These are phyloP conservation scores for Dysphania ambrosioides DNA, from an alignment of 148 eudicot genomes.

Conservation along the genomic window DNA sequence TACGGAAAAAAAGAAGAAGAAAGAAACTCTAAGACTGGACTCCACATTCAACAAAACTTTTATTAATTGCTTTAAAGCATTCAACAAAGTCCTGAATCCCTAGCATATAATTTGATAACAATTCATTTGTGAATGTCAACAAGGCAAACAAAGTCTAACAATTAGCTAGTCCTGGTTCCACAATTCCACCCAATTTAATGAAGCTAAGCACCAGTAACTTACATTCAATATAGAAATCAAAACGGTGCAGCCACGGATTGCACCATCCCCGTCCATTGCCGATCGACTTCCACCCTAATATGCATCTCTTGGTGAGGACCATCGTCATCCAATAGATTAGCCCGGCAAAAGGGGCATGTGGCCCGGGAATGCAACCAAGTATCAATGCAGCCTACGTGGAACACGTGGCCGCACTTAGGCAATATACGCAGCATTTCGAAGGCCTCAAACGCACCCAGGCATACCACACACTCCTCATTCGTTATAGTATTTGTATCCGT, in stretches of 20 bases:
- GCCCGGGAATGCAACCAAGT: constrained; percentile 15
- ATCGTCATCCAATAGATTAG: background rate
- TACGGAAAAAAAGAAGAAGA: too few relatives aligned
- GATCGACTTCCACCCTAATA: background rate
- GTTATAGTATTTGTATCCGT: background rate
- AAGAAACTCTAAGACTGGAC: too few relatives aligned
- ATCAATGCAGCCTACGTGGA: constrained; percentile 26
- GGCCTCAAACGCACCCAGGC: constrained; percentile 22
- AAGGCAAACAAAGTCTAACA: too few relatives aligned
- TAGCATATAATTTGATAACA: too few relatives aligned
- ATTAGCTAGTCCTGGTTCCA: too few relatives aligned
- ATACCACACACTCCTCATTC: constrained; percentile 18
- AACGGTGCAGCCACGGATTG: background rate
- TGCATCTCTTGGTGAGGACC: background rate
- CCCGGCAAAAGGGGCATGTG: constrained; percentile 29
- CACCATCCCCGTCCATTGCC: background rate
- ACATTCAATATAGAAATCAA: too few relatives aligned
- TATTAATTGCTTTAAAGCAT: too few relatives aligned
- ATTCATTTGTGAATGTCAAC: too few relatives aligned
- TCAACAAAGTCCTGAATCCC: too few relatives aligned
- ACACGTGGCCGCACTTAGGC: constrained; percentile 25
- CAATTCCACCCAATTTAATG: background rate
- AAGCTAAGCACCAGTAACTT: too few relatives aligned
- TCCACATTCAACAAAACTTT: too few relatives aligned
- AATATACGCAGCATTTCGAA: constrained; percentile 18